Base-by-base conservation (phyloP, 2,329 filamentous ascomycete genomes). In the Colletotrichum kahawae region DNA sequence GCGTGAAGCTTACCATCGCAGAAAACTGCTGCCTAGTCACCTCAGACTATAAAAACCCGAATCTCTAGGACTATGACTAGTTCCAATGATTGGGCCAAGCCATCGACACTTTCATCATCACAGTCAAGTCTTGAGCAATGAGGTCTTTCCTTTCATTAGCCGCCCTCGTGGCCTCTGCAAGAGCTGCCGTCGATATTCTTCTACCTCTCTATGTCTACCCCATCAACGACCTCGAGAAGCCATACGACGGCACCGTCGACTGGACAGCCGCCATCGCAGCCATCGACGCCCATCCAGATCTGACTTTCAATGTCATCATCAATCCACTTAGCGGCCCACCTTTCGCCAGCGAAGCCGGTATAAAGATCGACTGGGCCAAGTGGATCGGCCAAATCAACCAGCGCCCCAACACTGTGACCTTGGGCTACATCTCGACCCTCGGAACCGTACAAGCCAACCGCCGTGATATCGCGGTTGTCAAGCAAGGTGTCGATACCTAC, bases 321-420 rank as follows among this genome's bases (percentile, higher is more conserved):
- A 70, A 70, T 5, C 68, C 59, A 8, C 24, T 56, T 3, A 70
- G 59, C 8, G 68, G 68, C 4, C 68, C 60, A 16, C 68, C 68
- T 6, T 66, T 70, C 31, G 33, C 59, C n/a, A 56, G 31, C 7
- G 59, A 70, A 29, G 43, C 34, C 7, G 68, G 68, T 1, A 70
- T 65, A 13, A 70, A 70, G 31, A 70, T 65, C 21, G 68, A 70
- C 43, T 70, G 68, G 68, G 68, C 68, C 2, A 48, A 43, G 31
- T 70, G 68, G 68, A 65, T 70, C 18, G 68, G 59, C 29, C 68
- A 70, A 18, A 31, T 70, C 59, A 70, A 70, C 24, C 8, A 38
- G 29, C 59, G 67, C 5, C 67, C 56, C 38, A 70, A 70, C 16
- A 29, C 67, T 3, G 38, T 70, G n/a, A 70, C 67, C 21, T 7